A percentile compares a stretch with the other conserved stretches of the same genome.
Evolutionary conservation across 768 basidiomycete species (phyloP).

Genomic region (Tulasnella sp.): DNA sequence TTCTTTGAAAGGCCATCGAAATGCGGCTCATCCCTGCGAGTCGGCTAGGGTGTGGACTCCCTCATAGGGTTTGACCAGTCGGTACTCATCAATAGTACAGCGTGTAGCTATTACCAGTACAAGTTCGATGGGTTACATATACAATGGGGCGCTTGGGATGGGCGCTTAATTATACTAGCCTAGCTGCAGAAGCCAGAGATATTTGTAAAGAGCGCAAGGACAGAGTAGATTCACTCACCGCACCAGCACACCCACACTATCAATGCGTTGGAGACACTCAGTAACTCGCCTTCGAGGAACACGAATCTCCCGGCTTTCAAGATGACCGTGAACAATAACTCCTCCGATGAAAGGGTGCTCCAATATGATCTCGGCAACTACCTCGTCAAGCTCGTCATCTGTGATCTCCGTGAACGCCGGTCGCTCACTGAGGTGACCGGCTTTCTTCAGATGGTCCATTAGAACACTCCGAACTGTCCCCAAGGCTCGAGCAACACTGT

Average conservation of each 20-base stretch:
- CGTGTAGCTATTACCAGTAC: no score
- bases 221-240: neutral
- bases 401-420: neutral
- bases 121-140: no score
- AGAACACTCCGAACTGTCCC: neutral
- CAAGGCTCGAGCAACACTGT: neutral
- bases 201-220: neutral
- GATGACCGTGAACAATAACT: neutral
- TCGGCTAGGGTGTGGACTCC: no score
- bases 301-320: neutral
- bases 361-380: neutral
- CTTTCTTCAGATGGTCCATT: neutral
- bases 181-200: neutral
- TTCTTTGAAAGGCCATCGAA: no score
- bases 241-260: neutral
- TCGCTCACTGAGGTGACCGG: neutral
- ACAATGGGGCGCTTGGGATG: no score
- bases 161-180: neutral
- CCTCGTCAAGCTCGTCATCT: neutral
- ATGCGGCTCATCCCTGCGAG: no score
- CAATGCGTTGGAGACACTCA: neutral
- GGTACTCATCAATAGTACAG: no score
- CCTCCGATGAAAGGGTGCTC: constrained; percentile 1
- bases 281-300: neutral
- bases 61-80: no score